Evolutionary conservation across 192 early-diverging fungal genomes (phyloP).

Genomic region (Coemansia sp.): DNA sequence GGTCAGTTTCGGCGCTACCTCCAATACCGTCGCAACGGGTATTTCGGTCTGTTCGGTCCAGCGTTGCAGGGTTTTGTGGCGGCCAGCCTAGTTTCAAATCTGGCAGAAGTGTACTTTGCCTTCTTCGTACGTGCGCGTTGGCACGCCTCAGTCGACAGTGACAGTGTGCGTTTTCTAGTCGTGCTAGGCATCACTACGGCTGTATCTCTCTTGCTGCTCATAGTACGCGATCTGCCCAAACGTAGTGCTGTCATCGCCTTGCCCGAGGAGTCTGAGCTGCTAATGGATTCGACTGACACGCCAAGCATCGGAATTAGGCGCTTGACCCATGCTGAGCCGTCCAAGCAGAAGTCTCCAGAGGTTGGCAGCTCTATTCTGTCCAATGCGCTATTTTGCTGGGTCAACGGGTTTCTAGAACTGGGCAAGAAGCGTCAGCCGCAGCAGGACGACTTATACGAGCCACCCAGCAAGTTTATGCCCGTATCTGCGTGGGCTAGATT

Average conservation of each 20-base stretch:
- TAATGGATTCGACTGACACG: not conserved
- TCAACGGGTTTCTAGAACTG: conserved; percentile 21
- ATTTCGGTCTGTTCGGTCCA: conserved; percentile 29
- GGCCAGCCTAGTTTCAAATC: not conserved
- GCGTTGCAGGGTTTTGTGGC: conserved; percentile 8
- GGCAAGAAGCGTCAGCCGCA: conserved; percentile 20
- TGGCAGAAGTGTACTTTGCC: conserved; percentile 26
- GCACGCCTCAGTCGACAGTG: conserved; percentile 10
- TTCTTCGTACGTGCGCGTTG: conserved; percentile 23
- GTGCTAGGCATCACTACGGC: not conserved
- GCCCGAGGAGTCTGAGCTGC: not conserved
- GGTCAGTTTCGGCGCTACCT: conserved; percentile 16
- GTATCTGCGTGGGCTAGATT: conserved; percentile 22
- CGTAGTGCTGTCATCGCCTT: not conserved
- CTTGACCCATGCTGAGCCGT: not conserved
- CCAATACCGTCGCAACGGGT: not conserved
- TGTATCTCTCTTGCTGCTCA: conserved; percentile 19
- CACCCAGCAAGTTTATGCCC: conserved; percentile 14
- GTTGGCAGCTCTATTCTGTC: conserved; percentile 28
- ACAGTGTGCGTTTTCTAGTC: not conserved
- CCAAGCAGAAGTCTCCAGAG: conserved; percentile 24
- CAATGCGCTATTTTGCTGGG: conserved; percentile 41
- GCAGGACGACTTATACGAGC: conserved; percentile 26
- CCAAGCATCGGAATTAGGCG: not conserved
- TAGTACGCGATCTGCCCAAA: conserved; percentile 31